Conservation (phyloP, 2,329 filamentous ascomycete genomes). For the Trichoderma guizhouense region DNA sequence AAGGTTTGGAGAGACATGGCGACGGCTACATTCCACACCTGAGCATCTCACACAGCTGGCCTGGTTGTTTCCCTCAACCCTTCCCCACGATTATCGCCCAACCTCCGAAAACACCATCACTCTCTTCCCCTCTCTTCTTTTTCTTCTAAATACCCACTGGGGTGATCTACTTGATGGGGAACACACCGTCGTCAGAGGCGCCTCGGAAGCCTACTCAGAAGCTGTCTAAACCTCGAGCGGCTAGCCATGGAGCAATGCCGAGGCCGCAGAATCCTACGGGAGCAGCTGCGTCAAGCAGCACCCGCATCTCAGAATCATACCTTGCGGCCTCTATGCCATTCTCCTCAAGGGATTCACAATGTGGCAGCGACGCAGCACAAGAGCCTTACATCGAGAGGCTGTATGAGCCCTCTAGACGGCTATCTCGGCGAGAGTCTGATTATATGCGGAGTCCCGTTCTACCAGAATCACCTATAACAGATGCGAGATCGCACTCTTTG, state of each 20-base stretch:
- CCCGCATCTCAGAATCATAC: conserved; percentile 33
- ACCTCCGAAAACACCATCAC: not conserved
- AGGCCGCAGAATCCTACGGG: conserved; percentile 33
- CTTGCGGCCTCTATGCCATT: conserved; percentile 28
- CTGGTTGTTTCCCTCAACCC: not conserved
- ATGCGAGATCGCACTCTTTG: conserved; percentile 13
- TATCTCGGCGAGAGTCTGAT: conserved; percentile 15
- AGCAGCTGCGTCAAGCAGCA: conserved; percentile 16
- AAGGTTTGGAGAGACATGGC: conserved; percentile 9
- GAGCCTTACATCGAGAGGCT: conserved; percentile 5
- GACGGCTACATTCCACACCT: conserved; percentile 10
- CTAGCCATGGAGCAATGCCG: conserved; percentile 39
- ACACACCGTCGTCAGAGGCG: conserved; percentile 46
- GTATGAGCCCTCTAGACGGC: not conserved
- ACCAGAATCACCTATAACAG: not conserved
- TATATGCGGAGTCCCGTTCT: conserved; percentile 2
- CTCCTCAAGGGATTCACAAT: conserved; percentile 9
- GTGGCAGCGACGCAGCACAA: not conserved
- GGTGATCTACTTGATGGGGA: conserved; percentile 43
- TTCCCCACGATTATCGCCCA: not conserved
- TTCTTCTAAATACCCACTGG: not conserved
- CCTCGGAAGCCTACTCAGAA: conserved; percentile 42
- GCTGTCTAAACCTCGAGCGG: conserved; percentile 49
- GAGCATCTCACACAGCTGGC: conserved; percentile 7
- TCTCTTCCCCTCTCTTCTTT: not conserved